phyloP scores from a whole-genome alignment of 805 yeast genomes.

The Suhomyces faveliae region DNA sequence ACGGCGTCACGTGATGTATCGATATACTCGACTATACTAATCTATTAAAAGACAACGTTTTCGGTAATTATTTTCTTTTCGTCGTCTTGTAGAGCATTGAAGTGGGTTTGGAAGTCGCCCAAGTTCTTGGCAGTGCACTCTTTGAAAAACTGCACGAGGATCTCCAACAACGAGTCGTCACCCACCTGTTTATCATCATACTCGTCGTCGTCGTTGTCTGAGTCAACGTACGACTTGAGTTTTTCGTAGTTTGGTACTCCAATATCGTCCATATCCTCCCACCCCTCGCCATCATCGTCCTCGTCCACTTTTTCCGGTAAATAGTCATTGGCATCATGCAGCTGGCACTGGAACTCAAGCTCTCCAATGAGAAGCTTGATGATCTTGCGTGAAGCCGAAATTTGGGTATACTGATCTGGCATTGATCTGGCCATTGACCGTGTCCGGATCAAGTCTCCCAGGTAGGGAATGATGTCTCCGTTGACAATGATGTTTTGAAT shows the following conservation, averaged over 20 bases:
- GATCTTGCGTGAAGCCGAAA: conserved; percentile 71
- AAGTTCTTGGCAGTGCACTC: conserved; percentile 51
- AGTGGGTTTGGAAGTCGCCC: conserved; percentile 52
- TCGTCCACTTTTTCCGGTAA: conserved; percentile 18
- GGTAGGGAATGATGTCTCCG: conserved; percentile 71
- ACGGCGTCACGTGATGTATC: not conserved
- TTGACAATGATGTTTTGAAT: conserved; percentile 57
- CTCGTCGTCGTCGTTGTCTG: conserved; percentile 38
- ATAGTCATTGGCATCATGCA: conserved; percentile 43
- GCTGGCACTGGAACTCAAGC: conserved; percentile 59
- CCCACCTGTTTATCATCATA: conserved; percentile 28
- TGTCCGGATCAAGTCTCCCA: conserved; percentile 69
- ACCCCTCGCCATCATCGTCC: conserved; percentile 49
- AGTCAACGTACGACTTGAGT: conserved; percentile 54
- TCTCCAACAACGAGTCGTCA: conserved; percentile 38
- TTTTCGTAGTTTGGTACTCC: conserved; percentile 64
- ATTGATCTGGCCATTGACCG: conserved; percentile 75
- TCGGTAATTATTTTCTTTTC: conserved; percentile 57
- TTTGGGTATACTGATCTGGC: conserved; percentile 61
- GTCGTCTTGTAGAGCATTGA: conserved; percentile 46
- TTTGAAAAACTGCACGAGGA: conserved; percentile 52
- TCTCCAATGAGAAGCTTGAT: conserved; percentile 70
- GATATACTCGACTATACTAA: not conserved
- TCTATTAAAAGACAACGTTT: conserved; percentile 33
- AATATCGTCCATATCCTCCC: conserved; percentile 76